A percentile compares a stretch with the other conserved stretches of the same genome.
These are phyloP conservation scores for Angomonas ambiguus DNA, from an alignment of 208 protist genomes.

Conservation along the genomic window DNA sequence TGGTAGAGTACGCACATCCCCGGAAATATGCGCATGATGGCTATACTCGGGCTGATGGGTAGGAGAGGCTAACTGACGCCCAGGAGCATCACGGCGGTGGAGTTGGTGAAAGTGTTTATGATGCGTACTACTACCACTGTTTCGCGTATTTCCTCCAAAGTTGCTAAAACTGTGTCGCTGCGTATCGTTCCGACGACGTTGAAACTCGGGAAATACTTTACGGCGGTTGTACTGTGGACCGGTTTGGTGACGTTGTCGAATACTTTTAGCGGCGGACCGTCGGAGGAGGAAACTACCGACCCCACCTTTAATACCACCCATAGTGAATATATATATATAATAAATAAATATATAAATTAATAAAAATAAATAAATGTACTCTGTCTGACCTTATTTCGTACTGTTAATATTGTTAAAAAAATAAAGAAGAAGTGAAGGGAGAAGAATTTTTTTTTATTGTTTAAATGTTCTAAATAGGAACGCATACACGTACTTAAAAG, in stretches of 20 bases:
- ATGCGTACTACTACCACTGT: not conserved
- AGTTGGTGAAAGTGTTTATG: not conserved
- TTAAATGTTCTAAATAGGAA: too few relatives aligned
- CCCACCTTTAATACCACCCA: not conserved
- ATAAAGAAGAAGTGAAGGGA: too few relatives aligned
- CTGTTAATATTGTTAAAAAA: too few relatives aligned
- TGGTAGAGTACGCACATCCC: not conserved
- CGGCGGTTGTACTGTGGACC: conserved; percentile 7
- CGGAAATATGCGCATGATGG: not conserved
- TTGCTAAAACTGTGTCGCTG: not conserved
- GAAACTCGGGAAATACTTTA: not conserved
- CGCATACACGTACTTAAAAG: not conserved
- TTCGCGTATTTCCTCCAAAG: not conserved
- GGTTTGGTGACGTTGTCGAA: not conserved
- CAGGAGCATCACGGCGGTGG: not conserved
- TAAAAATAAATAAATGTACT: too few relatives aligned
- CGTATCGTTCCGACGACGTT: not conserved
- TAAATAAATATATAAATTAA: conserved; percentile 11
- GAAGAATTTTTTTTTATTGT: too few relatives aligned
- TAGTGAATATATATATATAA: conserved; percentile 9
- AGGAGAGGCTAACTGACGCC: not conserved
- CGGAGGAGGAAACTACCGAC: not conserved
- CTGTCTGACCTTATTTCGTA: too few relatives aligned
- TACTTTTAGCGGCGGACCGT: not conserved
- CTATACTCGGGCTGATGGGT: not conserved